These are phyloP conservation scores for Cymbidium sinense DNA, from an alignment of 106 monocot species.

Conservation along the genomic window DNA sequence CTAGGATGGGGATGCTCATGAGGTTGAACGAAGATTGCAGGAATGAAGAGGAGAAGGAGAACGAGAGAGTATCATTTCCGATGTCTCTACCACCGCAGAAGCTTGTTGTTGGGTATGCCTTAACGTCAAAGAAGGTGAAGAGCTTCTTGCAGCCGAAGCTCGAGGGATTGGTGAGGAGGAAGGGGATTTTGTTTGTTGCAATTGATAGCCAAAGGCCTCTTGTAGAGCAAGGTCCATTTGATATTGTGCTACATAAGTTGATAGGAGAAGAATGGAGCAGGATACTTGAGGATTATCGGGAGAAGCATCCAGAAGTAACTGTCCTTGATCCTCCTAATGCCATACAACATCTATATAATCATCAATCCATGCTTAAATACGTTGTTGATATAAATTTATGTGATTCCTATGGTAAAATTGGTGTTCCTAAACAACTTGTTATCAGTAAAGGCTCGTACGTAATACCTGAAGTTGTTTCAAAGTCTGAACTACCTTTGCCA, in stretches of 20 bases:
- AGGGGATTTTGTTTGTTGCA: too few relatives aligned
- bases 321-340: conserved; percentile 93
- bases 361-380: too few relatives aligned
- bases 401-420: conserved; percentile 77
- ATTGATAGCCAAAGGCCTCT: too few relatives aligned
- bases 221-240: too few relatives aligned
- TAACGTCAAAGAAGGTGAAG: conserved; percentile 94
- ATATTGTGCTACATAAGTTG: too few relatives aligned
- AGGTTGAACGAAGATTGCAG: conserved; percentile 30
- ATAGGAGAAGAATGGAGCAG: too few relatives aligned
- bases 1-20: conserved; percentile 17
- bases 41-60: conserved; percentile 31
- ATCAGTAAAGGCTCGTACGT: conserved; percentile 60
- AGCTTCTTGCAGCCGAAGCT: too few relatives aligned
- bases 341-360: conserved; percentile 52
- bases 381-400: too few relatives aligned
- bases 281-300: too few relatives aligned
- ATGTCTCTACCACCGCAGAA: conserved; percentile 14
- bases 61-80: conserved; percentile 7
- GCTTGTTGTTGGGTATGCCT: conserved; percentile 83
- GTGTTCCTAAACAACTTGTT: conserved; percentile 74
- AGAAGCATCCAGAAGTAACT: too few relatives aligned
- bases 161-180: too few relatives aligned
- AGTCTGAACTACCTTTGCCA: too few relatives aligned
- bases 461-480: conserved; percentile 64